Conservation (phyloP, 1,139 yeast species). For the Saccharomyces hybrid region DNA sequence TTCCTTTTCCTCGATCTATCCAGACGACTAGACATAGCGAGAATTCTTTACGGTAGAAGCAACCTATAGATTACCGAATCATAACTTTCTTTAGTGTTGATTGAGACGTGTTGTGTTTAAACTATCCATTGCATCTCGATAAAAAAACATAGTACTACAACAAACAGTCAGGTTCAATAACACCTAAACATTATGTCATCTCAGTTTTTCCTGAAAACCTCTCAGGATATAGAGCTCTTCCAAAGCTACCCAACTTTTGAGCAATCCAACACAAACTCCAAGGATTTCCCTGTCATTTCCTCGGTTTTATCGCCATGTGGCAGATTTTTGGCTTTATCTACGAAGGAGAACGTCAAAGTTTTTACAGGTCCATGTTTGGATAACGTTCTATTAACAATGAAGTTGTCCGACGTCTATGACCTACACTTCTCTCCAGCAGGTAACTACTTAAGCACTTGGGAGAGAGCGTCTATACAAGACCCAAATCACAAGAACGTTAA, state of each 20-base stretch:
- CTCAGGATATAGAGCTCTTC: slow-evolving; percentile 31
- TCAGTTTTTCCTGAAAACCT: slow-evolving; percentile 30
- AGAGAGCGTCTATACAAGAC: slow-evolving; percentile 62
- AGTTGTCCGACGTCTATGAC: slow-evolving; percentile 62
- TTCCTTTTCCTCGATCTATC: background rate
- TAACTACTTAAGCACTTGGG: slow-evolving; percentile 82
- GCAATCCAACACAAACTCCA: slow-evolving; percentile 34
- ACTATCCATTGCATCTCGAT: background rate
- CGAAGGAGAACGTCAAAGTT: slow-evolving; percentile 47
- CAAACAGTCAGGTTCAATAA: background rate
- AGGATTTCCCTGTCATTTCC: slow-evolving; percentile 40
- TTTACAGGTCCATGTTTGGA: slow-evolving; percentile 50
- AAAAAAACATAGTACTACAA: background rate
- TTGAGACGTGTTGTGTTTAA: background rate
- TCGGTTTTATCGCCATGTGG: slow-evolving; percentile 40
- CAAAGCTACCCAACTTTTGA: slow-evolving; percentile 34
- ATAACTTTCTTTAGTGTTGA: background rate
- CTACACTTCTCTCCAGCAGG: slow-evolving; percentile 84
- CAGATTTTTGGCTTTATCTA: slow-evolving; percentile 50
- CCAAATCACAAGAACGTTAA: slow-evolving; percentile 69
- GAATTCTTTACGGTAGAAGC: background rate
- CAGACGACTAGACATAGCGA: background rate
- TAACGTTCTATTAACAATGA: slow-evolving; percentile 37
- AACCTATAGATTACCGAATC: background rate
- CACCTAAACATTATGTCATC: slow-evolving; percentile 24